Conservation (phyloP, 2,329 filamentous ascomycete genomes). For the Daldinia eschscholtzii region DNA sequence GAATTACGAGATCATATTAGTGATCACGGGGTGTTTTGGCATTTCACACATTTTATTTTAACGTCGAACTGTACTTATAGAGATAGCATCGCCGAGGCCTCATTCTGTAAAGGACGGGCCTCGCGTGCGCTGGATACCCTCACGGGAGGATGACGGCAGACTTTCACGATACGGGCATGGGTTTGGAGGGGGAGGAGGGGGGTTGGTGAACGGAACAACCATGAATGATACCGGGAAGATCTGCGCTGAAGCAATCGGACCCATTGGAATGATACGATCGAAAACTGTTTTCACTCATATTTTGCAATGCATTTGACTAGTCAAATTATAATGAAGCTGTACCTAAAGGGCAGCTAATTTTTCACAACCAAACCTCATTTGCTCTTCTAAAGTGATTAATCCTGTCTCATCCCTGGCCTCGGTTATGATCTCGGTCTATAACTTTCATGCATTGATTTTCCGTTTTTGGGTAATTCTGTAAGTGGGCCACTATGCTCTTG, state of each 20-base stretch:
- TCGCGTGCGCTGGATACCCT: conserved; percentile 51
- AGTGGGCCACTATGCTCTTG: conserved; percentile 23
- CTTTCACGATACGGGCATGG: conserved; percentile 39
- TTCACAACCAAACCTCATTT: conserved; percentile 16
- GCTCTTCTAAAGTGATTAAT: neutral
- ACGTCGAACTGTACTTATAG: conserved; percentile 45
- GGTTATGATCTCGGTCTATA: conserved; percentile 3
- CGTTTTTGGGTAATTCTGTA: conserved; percentile 31
- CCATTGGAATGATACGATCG: conserved; percentile 40
- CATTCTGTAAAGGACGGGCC: conserved; percentile 48
- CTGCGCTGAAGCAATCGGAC: conserved; percentile 31
- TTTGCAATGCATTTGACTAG: conserved; percentile 23
- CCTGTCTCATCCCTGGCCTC: conserved; percentile 4
- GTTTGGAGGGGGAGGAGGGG: conserved; percentile 23
- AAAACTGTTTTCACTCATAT: conserved; percentile 36
- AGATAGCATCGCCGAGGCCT: conserved; percentile 49
- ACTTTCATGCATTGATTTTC: conserved; percentile 31
- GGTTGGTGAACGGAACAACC: conserved; percentile 39
- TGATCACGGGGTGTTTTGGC: conserved; percentile 40
- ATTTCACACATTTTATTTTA: conserved; percentile 31
- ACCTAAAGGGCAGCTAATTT: conserved; percentile 26
- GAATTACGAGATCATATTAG: conserved; percentile 41
- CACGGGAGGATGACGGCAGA: conserved; percentile 46
- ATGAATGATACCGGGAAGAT: conserved; percentile 42
- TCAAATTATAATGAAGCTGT: conserved; percentile 37